Conservation (phyloP, 441 rosid species). For the Omphalea diandra region DNA sequence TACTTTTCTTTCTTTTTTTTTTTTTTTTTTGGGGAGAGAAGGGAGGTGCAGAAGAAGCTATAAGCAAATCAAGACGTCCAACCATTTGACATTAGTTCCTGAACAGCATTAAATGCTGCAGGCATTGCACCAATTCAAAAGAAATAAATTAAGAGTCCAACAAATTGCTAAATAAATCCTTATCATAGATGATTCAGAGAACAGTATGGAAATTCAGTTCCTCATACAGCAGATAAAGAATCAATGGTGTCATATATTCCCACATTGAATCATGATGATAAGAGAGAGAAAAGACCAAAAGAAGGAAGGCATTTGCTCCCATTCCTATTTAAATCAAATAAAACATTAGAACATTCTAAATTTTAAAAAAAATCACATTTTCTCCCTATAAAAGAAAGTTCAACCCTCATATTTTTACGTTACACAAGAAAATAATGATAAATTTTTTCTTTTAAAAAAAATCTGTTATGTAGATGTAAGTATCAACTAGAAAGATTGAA, state of each 20-base stretch:
- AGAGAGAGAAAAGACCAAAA: neutral
- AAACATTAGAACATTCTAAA: no score
- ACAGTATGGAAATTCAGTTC: neutral
- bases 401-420: no score
- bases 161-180: neutral
- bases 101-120: neutral
- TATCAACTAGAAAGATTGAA: no score
- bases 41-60: slow-evolving; percentile 6
- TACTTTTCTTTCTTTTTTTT: no score
- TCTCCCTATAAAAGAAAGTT: no score
- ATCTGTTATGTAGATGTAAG: no score
- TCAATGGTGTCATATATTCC: neutral
- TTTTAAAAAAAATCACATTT: no score
- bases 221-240: neutral
- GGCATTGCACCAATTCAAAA: neutral
- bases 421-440: no score
- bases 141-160: neutral
- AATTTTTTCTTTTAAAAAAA: no score
- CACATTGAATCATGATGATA: neutral
- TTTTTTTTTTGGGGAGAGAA: neutral
- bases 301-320: no score
- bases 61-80: slow-evolving; percentile 4
- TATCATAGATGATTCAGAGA: neutral
- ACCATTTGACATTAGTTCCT: neutral
- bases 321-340: no score